Conservation (phyloP, 768 basidiomycete genomes). For the Phallus indusiatus region DNA sequence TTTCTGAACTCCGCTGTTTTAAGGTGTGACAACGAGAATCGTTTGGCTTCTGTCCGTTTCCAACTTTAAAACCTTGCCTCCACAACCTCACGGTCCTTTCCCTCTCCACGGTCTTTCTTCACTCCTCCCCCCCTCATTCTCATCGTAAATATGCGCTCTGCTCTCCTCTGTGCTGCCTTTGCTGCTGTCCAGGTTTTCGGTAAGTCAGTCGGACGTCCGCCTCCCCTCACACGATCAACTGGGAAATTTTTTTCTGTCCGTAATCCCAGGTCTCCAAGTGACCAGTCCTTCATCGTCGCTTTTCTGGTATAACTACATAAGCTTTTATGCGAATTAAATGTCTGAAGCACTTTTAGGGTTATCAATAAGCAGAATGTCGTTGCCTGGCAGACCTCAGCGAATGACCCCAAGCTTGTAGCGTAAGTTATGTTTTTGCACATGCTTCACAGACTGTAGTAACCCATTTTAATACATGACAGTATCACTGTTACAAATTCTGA, state of each 20-base stretch:
- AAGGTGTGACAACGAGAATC: not conserved
- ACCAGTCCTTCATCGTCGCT: not conserved
- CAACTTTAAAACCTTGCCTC: not conserved
- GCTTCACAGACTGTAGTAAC: not conserved
- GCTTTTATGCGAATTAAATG: not conserved
- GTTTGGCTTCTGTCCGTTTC: not conserved
- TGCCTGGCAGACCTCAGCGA: conserved; percentile 22
- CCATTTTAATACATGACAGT: not conserved
- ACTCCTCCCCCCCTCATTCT: not conserved
- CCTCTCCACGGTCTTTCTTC: not conserved
- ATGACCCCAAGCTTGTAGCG: conserved; percentile 26
- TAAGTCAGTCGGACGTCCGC: no score
- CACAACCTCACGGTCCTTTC: not conserved
- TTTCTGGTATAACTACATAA: not conserved
- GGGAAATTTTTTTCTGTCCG: no score
- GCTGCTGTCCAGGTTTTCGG: not conserved
- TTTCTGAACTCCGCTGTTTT: not conserved
- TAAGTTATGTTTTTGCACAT: not conserved
- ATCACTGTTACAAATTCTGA: conserved; percentile 25
- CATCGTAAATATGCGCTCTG: not conserved
- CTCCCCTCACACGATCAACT: no score
- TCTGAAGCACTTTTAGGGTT: not conserved
- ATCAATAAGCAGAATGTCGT: conserved; percentile 20
- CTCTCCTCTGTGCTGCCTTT: not conserved
- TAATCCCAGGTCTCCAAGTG: no score